Percentiles rank a stretch among this genome's conserved stretches.
Evolutionary conservation across 495 filamentous ascomycete species (phyloP).

Genomic region (Daldinia caldariorum): DNA sequence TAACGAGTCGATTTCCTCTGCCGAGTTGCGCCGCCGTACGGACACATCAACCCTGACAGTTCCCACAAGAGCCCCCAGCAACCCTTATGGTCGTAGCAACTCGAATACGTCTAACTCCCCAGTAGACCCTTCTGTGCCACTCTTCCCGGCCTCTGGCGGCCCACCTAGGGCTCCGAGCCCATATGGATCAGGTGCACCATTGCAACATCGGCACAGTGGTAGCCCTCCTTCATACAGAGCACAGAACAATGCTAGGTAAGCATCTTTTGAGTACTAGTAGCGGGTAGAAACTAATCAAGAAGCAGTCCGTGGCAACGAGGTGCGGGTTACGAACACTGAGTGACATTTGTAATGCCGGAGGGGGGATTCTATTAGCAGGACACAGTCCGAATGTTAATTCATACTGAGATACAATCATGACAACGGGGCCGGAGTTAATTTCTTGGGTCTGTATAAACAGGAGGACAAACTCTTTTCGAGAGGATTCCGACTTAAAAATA

Average conservation of each 20-base stretch:
- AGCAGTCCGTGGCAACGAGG: conserved; percentile 64
- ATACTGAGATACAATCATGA: conserved; percentile 43
- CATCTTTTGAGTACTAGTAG: background rate
- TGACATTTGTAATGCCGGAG: conserved; percentile 20
- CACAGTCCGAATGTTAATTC: conserved; percentile 36
- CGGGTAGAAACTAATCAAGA: conserved; percentile 35
- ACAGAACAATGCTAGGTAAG: conserved; percentile 62
- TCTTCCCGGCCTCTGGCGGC: conserved; percentile 40
- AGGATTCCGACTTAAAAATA: conserved; percentile 31
- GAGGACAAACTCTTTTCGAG: conserved; percentile 29
- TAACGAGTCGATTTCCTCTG: conserved; percentile 68
- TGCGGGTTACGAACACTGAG: conserved; percentile 62
- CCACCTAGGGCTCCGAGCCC: conserved; percentile 45
- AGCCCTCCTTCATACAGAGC: conserved; percentile 53
- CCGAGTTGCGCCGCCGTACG: conserved; percentile 50
- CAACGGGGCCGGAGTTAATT: conserved; percentile 44
- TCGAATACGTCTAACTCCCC: conserved; percentile 38
- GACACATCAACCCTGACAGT: conserved; percentile 52
- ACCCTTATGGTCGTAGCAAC: conserved; percentile 25
- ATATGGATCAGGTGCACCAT: conserved; percentile 29
- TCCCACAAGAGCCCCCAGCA: conserved; percentile 35
- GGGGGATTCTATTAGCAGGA: conserved; percentile 44
- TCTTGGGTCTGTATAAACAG: conserved; percentile 42
- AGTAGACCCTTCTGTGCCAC: conserved; percentile 45
- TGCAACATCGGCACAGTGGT: conserved; percentile 49